phyloP scores from a whole-genome alignment of 1,139 yeast genomes.

The Candida gigantensis region DNA sequence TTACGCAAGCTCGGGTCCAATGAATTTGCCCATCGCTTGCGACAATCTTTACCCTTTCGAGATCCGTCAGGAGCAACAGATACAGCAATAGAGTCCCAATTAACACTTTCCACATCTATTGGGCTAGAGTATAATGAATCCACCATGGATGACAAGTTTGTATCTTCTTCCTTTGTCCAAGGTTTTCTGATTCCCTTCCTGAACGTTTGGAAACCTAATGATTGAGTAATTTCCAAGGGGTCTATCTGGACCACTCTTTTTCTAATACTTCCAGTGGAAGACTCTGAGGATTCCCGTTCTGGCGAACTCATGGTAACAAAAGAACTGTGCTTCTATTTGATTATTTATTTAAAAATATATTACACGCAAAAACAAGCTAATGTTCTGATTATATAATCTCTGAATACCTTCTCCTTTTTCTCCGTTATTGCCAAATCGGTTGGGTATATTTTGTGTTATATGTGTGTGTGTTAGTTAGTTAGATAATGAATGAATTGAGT shows the following conservation, averaged over 20 bases:
- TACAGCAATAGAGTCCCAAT: constrained; percentile 73
- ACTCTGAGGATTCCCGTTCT: constrained; percentile 3
- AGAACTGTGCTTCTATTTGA: neutral
- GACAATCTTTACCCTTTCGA: constrained; percentile 68
- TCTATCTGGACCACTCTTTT: constrained; percentile 47
- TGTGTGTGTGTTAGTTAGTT: no score
- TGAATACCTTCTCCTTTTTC: neutral
- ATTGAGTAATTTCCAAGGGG: constrained; percentile 68
- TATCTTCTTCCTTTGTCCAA: constrained; percentile 71
- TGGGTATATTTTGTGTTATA: no score
- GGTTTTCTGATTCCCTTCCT: constrained; percentile 62
- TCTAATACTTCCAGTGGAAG: constrained; percentile 5
- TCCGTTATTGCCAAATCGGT: neutral
- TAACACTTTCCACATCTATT: constrained; percentile 38
- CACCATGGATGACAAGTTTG: constrained; percentile 40
- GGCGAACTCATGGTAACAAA: constrained; percentile 3
- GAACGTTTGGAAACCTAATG: constrained; percentile 74
- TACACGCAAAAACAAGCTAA: no score
- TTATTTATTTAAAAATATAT: no score
- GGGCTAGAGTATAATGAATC: constrained; percentile 24
- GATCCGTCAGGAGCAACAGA: constrained; percentile 32
- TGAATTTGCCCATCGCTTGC: constrained; percentile 77
- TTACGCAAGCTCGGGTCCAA: constrained; percentile 78
- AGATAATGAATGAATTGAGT: no score
- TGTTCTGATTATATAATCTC: neutral